Base-by-base conservation (phyloP, 345 rosid genomes). In the Leavenworthia alabamica region DNA sequence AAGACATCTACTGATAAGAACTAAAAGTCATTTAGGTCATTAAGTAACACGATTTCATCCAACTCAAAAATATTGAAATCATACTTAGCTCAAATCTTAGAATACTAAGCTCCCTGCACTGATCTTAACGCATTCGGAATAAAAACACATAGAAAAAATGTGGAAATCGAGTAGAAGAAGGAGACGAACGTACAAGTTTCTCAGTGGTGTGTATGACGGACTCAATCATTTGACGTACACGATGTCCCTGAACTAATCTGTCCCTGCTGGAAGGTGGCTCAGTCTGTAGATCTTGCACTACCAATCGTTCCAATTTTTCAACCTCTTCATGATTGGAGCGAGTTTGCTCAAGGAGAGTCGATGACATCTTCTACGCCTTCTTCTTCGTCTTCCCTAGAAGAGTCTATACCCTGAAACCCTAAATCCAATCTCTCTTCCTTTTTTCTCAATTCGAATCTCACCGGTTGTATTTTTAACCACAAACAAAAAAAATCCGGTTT, bases 271-370 rank as follows among this genome's bases (percentile, higher is more conserved):
- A 44, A 12, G 86, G 48, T 4, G 96, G 93, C 74, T 83, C 93
- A 6, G 72, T 84, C 71, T 88, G 99, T 35, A 94, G 83, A 75
- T 94, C 97, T 81, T 86, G 82, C 48, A 90, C 96, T 50, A 94
- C 57, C 14, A 90, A 78, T 37, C 97, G 87, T 72, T 94, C 97
- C 13, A 88, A 24, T 37, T 90, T 78, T 73, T 94, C 99, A 41
- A 90, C 75, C 60, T 94, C 97, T 77, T 94, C 97, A 40, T 94
- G 99, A 22, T 83, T 73, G 9, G 89, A 81, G 23, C 99, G 89
- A 31, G 96, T 88, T 66, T 75, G 76, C 83, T 88, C 99, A 55
- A 94, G 80, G 41, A 90, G 81, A 27, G 97, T 90, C 65, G 99
- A 87, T 41, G 97, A 87, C 99, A 93, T 93, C 61, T 7, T 29